Percentiles rank a stretch among this genome's conserved stretches.
These are phyloP conservation scores for Afroboletus lepidellus DNA, from an alignment of 1,284 basidiomycete species.

Conservation along the genomic window DNA sequence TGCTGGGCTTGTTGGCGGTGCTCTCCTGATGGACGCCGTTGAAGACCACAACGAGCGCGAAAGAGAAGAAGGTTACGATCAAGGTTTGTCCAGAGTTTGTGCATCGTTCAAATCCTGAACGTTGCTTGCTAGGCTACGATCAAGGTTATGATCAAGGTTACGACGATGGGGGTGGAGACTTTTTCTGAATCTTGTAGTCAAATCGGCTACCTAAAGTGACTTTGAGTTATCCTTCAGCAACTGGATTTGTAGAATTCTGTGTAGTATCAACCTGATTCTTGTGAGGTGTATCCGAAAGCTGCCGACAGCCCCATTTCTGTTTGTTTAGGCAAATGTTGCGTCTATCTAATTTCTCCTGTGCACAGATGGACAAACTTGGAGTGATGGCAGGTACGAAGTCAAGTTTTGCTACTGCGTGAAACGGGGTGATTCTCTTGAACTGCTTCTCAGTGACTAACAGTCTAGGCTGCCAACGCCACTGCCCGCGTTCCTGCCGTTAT, in stretches of 20 bases:
- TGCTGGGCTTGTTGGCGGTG: conserved; percentile 59
- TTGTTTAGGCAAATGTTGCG: too few species aligned
- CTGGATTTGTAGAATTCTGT: conserved; percentile 22
- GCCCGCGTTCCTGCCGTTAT: too few species aligned
- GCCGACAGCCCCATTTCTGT: too few species aligned
- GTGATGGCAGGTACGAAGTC: too few species aligned
- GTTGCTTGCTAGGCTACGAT: conserved; percentile 19
- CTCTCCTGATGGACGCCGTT: conserved; percentile 49
- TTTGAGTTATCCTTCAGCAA: neutral
- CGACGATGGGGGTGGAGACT: conserved; percentile 3
- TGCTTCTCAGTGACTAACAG: too few species aligned
- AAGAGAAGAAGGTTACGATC: conserved; percentile 37
- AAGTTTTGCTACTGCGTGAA: too few species aligned
- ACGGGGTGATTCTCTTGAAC: neutral
- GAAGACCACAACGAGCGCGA: conserved; percentile 44
- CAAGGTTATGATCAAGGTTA: conserved; percentile 10
- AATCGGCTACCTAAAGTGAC: neutral
- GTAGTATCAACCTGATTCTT: neutral
- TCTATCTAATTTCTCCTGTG: too few species aligned
- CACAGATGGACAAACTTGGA: too few species aligned
- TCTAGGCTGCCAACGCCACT: too few species aligned
- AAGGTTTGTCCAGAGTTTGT: conserved; percentile 31
- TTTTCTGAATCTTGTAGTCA: conserved; percentile 8
- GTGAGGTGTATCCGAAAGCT: neutral
- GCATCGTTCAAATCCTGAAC: conserved; percentile 9